Evolutionary conservation across 1,139 yeast species (phyloP).

Genomic region (Taphrina confusa): DNA sequence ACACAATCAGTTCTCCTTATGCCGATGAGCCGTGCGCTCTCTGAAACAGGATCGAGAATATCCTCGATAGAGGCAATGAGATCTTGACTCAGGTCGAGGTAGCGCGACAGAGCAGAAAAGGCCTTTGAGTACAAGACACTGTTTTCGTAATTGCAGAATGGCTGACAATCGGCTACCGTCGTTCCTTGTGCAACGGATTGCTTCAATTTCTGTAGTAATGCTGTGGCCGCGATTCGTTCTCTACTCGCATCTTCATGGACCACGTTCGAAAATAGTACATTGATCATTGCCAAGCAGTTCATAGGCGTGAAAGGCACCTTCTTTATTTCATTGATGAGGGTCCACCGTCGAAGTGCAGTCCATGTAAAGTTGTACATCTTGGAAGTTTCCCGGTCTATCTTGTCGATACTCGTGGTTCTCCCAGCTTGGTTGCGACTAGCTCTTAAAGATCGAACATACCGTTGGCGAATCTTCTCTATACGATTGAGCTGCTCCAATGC

Average conservation of each 20-base stretch:
- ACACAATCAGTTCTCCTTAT: constrained; percentile 20
- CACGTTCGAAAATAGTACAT: neutral
- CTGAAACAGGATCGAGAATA: constrained; percentile 22
- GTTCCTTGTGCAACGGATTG: neutral
- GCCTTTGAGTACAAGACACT: constrained; percentile 10
- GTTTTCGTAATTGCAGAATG: neutral
- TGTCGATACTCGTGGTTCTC: neutral
- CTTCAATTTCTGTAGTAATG: neutral
- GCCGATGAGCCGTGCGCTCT: constrained; percentile 2
- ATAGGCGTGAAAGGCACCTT: constrained; percentile 1
- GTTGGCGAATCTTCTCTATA: constrained; percentile 1
- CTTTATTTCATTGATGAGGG: constrained; percentile 5
- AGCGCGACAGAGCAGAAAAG: constrained; percentile 10
- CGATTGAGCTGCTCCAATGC: constrained; percentile 17
- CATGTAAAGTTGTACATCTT: constrained; percentile 7
- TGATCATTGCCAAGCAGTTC: constrained; percentile 12
- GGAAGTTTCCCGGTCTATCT: constrained; percentile 4
- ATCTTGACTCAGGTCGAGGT: constrained; percentile 7
- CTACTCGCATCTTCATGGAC: neutral
- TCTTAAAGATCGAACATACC: neutral
- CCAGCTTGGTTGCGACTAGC: neutral
- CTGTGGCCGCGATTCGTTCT: constrained; percentile 1
- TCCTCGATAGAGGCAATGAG: constrained; percentile 8
- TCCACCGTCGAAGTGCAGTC: constrained; percentile 22
- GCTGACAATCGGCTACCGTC: neutral